Evolutionary conservation across 495 filamentous ascomycete species (phyloP), one percentile per base, ranked within the genome.

Genomic region (Saxophila tyrrhenica): DNA sequence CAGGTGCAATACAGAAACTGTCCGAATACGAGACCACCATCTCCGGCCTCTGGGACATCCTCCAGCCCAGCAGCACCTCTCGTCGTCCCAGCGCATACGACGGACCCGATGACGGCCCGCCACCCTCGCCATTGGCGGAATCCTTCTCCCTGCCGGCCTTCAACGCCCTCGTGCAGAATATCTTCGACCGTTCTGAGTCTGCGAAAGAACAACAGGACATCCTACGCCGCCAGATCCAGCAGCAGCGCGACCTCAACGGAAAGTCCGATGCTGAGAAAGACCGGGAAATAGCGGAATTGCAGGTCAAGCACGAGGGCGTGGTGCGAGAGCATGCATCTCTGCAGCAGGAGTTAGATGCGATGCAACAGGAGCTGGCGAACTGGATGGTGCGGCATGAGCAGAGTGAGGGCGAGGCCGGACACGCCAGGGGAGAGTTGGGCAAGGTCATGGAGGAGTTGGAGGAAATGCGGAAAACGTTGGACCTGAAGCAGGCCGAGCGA

Each of bases 171-270:
- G 78, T 98, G 1, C 85, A 87, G 63, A 79, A 78, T 62, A 71
- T 97, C 7, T 86, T 85, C 59, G 73, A 69, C 23, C 78, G 78
- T 51, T 75, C 78, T 15, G 77, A 77, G 8, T 69, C 56, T n/a
- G 69, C 94, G 21, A 77, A 84, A 38, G 87, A 95, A 57, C 87
- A 95, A 58, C 89, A 94, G 67, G 77, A 77, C 47, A 89, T 89
- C 17, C 69, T 95, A 21, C 83, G 85, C 56, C 81, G 87, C 2
- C 89, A 96, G 60, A 87, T 95, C 60, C 88, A 94, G 69, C 87
- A 94, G 65, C 89, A 96, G 68, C 83, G 88, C 39, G 87, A 92
- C 62, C 76, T 94, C 48, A 92, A 89, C 65, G 86, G 70, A 59
- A 77, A 78, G 62, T 81, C 78, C 19, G 78, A 81, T 55, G 70